Evolutionary conservation across 2,329 filamentous ascomycete species (phyloP).

Genomic region (Sclerotiophoma versabilis): DNA sequence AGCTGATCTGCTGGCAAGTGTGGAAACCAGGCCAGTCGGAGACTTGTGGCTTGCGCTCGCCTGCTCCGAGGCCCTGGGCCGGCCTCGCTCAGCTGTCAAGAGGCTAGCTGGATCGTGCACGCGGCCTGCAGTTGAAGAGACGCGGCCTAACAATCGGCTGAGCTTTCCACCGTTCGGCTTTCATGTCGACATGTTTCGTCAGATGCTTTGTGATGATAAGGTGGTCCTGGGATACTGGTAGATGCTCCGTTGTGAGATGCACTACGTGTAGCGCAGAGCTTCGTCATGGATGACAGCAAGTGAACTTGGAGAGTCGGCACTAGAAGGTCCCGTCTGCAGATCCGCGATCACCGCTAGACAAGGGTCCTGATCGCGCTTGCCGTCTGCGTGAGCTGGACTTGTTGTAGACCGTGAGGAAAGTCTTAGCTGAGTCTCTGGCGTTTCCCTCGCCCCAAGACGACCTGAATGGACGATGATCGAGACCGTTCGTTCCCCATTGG

Average conservation of each 20-base stretch:
- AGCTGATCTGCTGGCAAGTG: constrained; percentile 24
- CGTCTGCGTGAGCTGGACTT: constrained; percentile 1
- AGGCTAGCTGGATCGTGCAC: constrained; percentile 22
- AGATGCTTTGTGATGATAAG: constrained; percentile 8
- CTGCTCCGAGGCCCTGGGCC: constrained; percentile 23
- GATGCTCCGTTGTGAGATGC: not conserved
- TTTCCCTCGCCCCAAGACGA: not conserved
- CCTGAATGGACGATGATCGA: constrained; percentile 1
- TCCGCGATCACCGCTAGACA: constrained; percentile 18
- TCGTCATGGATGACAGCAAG: constrained; percentile 13
- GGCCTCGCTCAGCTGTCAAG: constrained; percentile 24
- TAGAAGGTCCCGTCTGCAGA: constrained; percentile 4
- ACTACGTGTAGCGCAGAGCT: not conserved
- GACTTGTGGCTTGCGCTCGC: constrained; percentile 34
- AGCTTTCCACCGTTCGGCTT: constrained; percentile 6
- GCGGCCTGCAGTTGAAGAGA: constrained; percentile 5
- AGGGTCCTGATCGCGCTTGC: constrained; percentile 2
- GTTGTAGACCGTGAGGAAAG: not conserved
- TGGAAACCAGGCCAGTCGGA: constrained; percentile 11
- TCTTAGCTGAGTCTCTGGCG: constrained; percentile 11
- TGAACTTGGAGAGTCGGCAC: constrained; percentile 1
- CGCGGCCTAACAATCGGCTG: constrained; percentile 5
- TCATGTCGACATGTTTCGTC: constrained; percentile 6
- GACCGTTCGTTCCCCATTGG: not conserved
- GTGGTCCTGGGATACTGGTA: not conserved